A percentile compares a stretch with the other conserved stretches of the same genome.
phyloP scores from a whole-genome alignment of 768 basidiomycete species.

The Tricholoma sp. region DNA sequence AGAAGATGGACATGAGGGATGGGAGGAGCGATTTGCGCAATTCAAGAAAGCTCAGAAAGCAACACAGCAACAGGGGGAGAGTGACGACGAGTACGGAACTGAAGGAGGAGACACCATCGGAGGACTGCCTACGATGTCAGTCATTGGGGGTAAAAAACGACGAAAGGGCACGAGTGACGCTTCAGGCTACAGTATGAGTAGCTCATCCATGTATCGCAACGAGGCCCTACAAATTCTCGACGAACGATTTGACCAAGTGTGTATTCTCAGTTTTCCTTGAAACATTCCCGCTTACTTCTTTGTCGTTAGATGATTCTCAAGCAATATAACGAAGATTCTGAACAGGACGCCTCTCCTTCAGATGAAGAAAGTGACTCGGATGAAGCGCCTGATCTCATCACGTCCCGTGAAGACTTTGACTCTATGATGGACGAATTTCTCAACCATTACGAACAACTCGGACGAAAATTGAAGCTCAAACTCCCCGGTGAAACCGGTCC shows the following conservation, averaged over 20 bases:
- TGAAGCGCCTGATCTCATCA: conserved; percentile 68
- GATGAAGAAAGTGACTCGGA: conserved; percentile 42
- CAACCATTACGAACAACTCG: conserved; percentile 84
- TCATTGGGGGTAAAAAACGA: conserved; percentile 72
- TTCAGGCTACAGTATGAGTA: conserved; percentile 96
- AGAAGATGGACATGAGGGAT: conserved; percentile 32
- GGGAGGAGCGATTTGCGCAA: conserved; percentile 76
- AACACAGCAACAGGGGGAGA: conserved; percentile 24
- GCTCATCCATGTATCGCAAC: conserved; percentile 92
- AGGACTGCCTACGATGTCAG: conserved; percentile 65
- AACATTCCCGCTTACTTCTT: background rate
- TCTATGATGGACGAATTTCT: conserved; percentile 92
- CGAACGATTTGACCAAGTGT: conserved; percentile 89
- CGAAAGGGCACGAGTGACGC: conserved; percentile 76
- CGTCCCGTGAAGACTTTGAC: conserved; percentile 84
- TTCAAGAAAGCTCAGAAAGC: conserved; percentile 68
- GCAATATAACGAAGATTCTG: conserved; percentile 62
- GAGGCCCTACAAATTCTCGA: conserved; percentile 85
- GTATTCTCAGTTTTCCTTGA: conserved; percentile 11
- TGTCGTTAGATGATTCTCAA: conserved; percentile 61
- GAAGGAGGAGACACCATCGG: conserved; percentile 82
- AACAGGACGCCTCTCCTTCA: conserved; percentile 15
- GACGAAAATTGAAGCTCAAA: conserved; percentile 77
- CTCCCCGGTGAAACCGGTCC: conserved; percentile 67
- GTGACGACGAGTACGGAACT: conserved; percentile 51